phyloP scores from a whole-genome alignment of 441 rosid genomes.

The Gossypium trilobum region DNA sequence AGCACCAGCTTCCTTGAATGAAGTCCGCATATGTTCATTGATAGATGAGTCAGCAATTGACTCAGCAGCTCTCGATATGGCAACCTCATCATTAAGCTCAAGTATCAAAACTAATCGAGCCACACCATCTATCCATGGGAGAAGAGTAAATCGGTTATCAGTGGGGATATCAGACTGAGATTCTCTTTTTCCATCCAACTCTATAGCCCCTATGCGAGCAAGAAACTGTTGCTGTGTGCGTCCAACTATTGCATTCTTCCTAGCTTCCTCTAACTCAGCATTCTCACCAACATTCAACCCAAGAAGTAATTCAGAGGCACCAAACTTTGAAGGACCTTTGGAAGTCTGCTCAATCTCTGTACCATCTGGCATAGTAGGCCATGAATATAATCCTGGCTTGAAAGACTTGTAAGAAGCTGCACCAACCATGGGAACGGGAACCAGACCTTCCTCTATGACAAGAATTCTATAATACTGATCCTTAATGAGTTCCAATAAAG shows the following conservation, averaged over 20 bases:
- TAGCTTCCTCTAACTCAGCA: constrained; percentile 51
- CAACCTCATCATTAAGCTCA: constrained; percentile 60
- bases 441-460: constrained; percentile 71
- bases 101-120: constrained; percentile 77
- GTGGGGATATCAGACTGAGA: constrained; percentile 28
- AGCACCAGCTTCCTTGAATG: constrained; percentile 83
- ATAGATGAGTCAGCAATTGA: constrained; percentile 67
- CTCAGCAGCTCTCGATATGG: constrained; percentile 61
- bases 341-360: constrained; percentile 43
- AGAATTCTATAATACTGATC: constrained; percentile 63
- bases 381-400: constrained; percentile 54
- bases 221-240: constrained; percentile 67
- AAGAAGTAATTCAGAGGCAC: constrained; percentile 65
- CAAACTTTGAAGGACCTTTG: constrained; percentile 50
- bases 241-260: constrained; percentile 63
- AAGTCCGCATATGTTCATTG: constrained; percentile 58
- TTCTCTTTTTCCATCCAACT: constrained; percentile 44
- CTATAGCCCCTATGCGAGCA: constrained; percentile 71
- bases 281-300: constrained; percentile 48
- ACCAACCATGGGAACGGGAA: constrained; percentile 72
- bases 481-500: constrained; percentile 68
- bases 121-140: constrained; percentile 71
- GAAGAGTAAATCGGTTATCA: constrained; percentile 37
- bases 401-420: constrained; percentile 58
- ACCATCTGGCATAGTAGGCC: constrained; percentile 79